Base-by-base conservation (phyloP, 345 rosid species). In the Barbarea vulgaris region DNA sequence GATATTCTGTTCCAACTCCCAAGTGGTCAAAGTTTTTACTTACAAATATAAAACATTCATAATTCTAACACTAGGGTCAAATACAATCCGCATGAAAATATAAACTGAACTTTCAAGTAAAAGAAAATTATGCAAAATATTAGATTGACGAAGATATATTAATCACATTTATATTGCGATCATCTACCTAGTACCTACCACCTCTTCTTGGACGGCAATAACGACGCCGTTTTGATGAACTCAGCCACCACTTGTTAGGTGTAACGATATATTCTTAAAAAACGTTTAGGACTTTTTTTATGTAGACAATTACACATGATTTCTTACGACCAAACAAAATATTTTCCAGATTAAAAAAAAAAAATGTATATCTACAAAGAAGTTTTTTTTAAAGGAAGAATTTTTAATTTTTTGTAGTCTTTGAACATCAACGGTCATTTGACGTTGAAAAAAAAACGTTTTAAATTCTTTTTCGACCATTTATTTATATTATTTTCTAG, bases 351-450 rank as follows among this genome's bases (percentile, higher is more conserved):
- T 47, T 63, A 0, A 9, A 9, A 9, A 4, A 27, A 24, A 48
- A 48, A 18, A 13, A n/a, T 18, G 5, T 56, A 31, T 22, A 1
- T 39, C 13, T 31, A 2, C 3, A 27, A 48, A 0, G 15, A 67
- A 54, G 3, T 8, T 7, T 19, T 14, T 57, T 58, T 4, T 7
- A 44, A n/a, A n/a, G n/a, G n/a, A n/a, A n/a, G n/a, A n/a, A n/a
- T n/a, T n/a, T n/a, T n/a, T n/a, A n/a, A n/a, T n/a, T n/a, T n/a
- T n/a, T n/a, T n/a, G n/a, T 34, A 28, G 9, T 60, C 30, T 34
- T 62, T 18, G 39, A 61, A 37, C 21, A 72, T 72, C 51, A 53
- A 53, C 55, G 17, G 36, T 62, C 76, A 14, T 25, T 60, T 12
- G 51, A 27, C 69, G 18, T 33, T 69, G 64, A 13, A 24, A 27